A percentile compares a stretch with the other conserved stretches of the same genome.
Evolutionary conservation across 805 yeast genomes (phyloP).

Genomic region (Yamadazyma kitorensis): DNA sequence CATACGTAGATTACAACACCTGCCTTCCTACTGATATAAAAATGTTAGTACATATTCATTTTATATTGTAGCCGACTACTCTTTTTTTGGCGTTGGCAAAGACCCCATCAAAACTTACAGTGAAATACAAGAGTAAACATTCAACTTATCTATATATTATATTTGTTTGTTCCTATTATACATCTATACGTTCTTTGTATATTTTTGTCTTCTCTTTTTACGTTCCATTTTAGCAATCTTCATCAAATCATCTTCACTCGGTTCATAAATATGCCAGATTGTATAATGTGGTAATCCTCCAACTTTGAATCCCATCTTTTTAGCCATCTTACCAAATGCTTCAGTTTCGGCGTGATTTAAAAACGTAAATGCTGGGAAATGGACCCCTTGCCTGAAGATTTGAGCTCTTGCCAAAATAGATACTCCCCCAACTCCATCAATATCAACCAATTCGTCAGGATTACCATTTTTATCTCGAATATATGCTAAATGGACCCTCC

Average conservation of each 20-base stretch:
- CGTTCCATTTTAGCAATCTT: constrained; percentile 70
- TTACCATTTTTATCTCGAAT: constrained; percentile 60
- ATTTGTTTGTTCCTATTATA: constrained; percentile 5
- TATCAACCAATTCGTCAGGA: constrained; percentile 59
- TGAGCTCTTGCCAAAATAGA: constrained; percentile 73
- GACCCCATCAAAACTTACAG: too few species aligned
- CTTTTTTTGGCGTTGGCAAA: too few species aligned
- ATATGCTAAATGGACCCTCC: constrained; percentile 80
- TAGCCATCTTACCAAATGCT: constrained; percentile 82
- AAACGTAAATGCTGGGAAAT: constrained; percentile 82
- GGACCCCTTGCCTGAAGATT: constrained; percentile 74
- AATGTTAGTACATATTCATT: too few species aligned
- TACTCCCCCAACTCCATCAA: constrained; percentile 89
- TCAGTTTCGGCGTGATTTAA: constrained; percentile 87
- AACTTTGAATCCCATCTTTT: constrained; percentile 72
- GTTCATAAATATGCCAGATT: constrained; percentile 88
- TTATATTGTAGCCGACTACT: too few species aligned
- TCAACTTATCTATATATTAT: too few species aligned
- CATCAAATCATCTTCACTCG: constrained; percentile 77
- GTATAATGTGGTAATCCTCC: constrained; percentile 91
- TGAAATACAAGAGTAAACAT: too few species aligned
- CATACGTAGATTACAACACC: constrained; percentile 41
- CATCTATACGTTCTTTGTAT: constrained; percentile 8
- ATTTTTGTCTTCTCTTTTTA: constrained; percentile 48
- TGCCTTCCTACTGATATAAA: constrained; percentile 49